These are phyloP conservation scores for Apiotrichum laibachii DNA, from an alignment of 1,284 basidiomycete species.

Conservation along the genomic window DNA sequence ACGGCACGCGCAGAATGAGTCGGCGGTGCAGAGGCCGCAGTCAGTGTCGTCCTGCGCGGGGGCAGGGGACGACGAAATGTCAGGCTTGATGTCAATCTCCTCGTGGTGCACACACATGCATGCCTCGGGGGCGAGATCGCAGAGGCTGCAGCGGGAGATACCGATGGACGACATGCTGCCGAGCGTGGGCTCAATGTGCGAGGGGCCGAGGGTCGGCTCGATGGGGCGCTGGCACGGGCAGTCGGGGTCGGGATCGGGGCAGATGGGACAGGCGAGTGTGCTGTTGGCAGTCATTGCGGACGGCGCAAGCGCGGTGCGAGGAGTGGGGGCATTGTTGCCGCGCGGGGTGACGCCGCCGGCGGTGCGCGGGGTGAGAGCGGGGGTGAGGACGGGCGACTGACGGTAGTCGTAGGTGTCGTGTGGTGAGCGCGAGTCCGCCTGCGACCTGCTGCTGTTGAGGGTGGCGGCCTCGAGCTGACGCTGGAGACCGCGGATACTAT, in stretches of 20 bases:
- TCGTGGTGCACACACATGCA: constrained; percentile 36
- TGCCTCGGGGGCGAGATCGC: constrained; percentile 35
- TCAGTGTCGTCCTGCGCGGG: constrained; percentile 8
- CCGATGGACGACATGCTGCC: neutral
- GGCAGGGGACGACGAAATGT: constrained; percentile 22
- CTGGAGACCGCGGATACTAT: constrained; percentile 7
- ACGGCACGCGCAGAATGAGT: constrained; percentile 45
- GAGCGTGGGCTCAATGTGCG: constrained; percentile 1
- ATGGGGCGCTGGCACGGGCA: constrained; percentile 42
- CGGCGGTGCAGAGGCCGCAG: constrained; percentile 44
- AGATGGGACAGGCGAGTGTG: constrained; percentile 43
- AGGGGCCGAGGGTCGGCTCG: constrained; percentile 3
- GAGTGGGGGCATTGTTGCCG: neutral
- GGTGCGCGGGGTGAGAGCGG: constrained; percentile 14
- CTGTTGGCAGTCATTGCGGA: neutral
- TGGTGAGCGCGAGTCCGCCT: constrained; percentile 3
- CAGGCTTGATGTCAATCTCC: constrained; percentile 32
- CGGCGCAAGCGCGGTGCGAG: constrained; percentile 2
- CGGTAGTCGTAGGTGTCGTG: constrained; percentile 1
- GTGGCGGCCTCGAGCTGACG: constrained; percentile 11
- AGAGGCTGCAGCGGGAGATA: constrained; percentile 35
- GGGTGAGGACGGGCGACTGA: constrained; percentile 12
- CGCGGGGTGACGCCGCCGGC: constrained; percentile 10
- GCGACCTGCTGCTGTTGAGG: neutral
- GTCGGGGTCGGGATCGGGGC: constrained; percentile 49